Base-by-base conservation (phyloP, 768 basidiomycete genomes). In the Xerocomus brunneocitrinus region DNA sequence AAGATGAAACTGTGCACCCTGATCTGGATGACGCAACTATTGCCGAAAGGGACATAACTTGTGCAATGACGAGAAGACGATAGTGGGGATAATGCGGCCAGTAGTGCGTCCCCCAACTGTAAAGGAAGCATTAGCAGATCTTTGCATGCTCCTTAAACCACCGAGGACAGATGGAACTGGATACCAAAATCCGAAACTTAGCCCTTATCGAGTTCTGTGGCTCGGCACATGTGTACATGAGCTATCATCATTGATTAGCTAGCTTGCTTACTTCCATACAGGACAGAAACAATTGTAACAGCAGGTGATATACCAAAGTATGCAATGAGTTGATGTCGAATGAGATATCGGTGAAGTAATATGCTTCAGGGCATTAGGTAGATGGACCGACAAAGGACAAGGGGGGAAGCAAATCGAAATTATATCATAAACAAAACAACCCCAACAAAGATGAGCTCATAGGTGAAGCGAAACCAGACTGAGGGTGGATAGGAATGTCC, bases 281-380 rank as follows among this genome's bases (percentile, higher is more conserved):
- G 63, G 52, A 60, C 49, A 57, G 58, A 55, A 53, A 62, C 47
- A 54, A 24, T 50, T 55, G 58, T 54, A 63, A 68, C 63, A 73
- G 69, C 53, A 69, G 39, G 58, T 47, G 60, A 62, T 65, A 60
- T 58, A 63, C 53, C 62, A 65, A 61, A 58, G 63, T 62, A 58
- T 60, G 61, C 55, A 58, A 58, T 52, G 56, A 54, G 54, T 61
- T 48, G 55, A 67, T 55, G 53, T 61, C 62, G 48, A 50, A 66
- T 67, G 58, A 61, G 53, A 59, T 60, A 50, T 62, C 54, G 52
- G 65, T 50, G 54, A 53, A 50, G 48, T 64, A 54, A 57, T 51
- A 53, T 63, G 54, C 61, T 38, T 51, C 52, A 45, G 49, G 46
- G 55, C 36, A 54, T 70, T 66, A 62, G 54, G 57, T 64, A 67